Evolutionary conservation across 352 stramenopile genomes (phyloP).

Genomic region (Pilasporangium apinafurcum): DNA sequence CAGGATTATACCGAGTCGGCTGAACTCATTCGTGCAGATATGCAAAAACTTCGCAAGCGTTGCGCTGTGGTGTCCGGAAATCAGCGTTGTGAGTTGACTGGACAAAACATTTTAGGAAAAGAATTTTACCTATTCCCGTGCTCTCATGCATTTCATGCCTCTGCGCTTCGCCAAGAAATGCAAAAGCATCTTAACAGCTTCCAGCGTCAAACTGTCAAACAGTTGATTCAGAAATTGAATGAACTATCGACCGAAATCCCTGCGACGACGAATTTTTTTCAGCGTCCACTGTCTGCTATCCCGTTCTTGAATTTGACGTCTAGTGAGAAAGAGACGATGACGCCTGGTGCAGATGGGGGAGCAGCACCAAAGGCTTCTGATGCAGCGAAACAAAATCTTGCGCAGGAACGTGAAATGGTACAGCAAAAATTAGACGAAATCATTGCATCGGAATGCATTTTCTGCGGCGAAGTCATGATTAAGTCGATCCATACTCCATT

Average conservation of each 20-base stretch:
- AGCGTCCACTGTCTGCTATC: slow-evolving; percentile 49
- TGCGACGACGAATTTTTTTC: slow-evolving; percentile 69
- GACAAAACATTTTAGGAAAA: slow-evolving; percentile 82
- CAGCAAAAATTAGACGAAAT: slow-evolving; percentile 92
- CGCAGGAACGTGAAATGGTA: slow-evolving; percentile 86
- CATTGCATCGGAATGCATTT: slow-evolving; percentile 92
- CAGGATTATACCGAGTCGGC: slow-evolving; percentile 89
- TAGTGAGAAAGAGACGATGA: slow-evolving; percentile 69
- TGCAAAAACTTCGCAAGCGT: slow-evolving; percentile 84
- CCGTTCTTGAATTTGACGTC: slow-evolving; percentile 61
- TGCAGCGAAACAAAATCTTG: slow-evolving; percentile 64
- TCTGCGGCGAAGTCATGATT: slow-evolving; percentile 95
- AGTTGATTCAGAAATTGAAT: slow-evolving; percentile 85
- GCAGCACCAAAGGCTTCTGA: slow-evolving; percentile 38
- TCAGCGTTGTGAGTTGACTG: slow-evolving; percentile 86
- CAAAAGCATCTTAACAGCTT: slow-evolving; percentile 86
- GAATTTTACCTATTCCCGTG: slow-evolving; percentile 95
- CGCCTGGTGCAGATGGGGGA: slow-evolving; percentile 30
- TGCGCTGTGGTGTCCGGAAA: slow-evolving; percentile 84
- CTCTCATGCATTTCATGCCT: slow-evolving; percentile 91
- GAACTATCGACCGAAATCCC: slow-evolving; percentile 79
- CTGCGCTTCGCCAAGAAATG: slow-evolving; percentile 86
- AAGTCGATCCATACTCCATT: slow-evolving; percentile 91
- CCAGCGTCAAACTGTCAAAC: slow-evolving; percentile 86
- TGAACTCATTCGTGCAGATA: slow-evolving; percentile 86